Conservation (phyloP, 108 stramenopile genomes). For the Nitzschia sp. region DNA sequence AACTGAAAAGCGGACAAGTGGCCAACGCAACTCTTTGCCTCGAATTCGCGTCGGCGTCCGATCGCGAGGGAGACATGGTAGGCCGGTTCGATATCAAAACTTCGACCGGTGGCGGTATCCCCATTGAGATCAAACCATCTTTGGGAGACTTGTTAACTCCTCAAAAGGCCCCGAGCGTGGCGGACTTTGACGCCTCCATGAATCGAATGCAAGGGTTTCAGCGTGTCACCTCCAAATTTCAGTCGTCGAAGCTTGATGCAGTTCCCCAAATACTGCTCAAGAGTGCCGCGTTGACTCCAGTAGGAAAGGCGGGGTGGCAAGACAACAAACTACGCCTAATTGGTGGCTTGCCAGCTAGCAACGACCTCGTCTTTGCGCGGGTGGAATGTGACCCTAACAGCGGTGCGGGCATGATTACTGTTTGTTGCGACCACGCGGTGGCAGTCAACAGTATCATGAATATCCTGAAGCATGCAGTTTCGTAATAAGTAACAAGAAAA, state of each 20-base stretch:
- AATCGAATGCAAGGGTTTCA: constrained; percentile 70
- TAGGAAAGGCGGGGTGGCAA: constrained; percentile 24
- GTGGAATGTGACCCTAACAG: constrained; percentile 46
- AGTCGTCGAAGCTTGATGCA: constrained; percentile 25
- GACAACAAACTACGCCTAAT: constrained; percentile 52
- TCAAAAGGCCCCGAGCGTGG: neutral
- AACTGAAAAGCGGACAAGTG: constrained; percentile 47
- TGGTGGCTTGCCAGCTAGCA: constrained; percentile 63
- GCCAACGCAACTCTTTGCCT: constrained; percentile 47
- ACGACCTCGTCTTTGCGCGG: constrained; percentile 51
- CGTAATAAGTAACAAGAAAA: constrained; percentile 1
- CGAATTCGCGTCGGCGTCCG: constrained; percentile 64
- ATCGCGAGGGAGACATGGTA: constrained; percentile 69
- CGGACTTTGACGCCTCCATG: constrained; percentile 58
- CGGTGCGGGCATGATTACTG: constrained; percentile 51
- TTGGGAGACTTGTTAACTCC: constrained; percentile 62
- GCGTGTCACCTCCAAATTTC: constrained; percentile 43
- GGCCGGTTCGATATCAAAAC: constrained; percentile 74
- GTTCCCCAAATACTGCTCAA: constrained; percentile 13
- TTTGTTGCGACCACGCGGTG: constrained; percentile 80
- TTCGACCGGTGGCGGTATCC: constrained; percentile 51
- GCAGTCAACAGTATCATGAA: constrained; percentile 64
- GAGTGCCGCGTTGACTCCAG: constrained; percentile 14
- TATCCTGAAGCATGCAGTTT: constrained; percentile 52
- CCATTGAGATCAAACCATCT: constrained; percentile 74